phyloP scores from a whole-genome alignment of 768 basidiomycete species.

The Pisolithus tinctorius region DNA sequence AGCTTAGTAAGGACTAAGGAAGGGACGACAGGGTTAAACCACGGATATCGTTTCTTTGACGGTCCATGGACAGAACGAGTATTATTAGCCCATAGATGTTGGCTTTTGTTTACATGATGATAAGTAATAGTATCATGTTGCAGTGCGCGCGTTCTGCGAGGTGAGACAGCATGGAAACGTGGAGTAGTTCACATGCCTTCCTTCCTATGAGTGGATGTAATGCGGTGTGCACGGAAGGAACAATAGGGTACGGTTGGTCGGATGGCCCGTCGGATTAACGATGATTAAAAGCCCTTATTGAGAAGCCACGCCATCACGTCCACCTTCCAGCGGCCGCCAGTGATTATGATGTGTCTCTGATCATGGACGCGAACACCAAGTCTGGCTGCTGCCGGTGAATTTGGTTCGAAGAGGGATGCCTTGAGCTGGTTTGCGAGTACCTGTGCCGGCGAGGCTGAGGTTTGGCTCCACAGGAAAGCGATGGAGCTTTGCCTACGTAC shows the following conservation, averaged over 20 bases:
- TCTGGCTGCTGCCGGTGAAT: constrained; percentile 40
- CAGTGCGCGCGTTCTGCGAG: not conserved
- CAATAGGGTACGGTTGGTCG: not conserved
- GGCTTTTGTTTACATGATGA: not conserved
- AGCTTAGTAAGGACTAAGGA: not conserved
- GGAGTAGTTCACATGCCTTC: not conserved
- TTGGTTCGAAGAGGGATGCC: constrained; percentile 41
- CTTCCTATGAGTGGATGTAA: not conserved
- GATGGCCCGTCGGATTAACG: not conserved
- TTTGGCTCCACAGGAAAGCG: not conserved
- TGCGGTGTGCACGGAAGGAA: not conserved
- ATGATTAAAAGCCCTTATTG: constrained; percentile 52
- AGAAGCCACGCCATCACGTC: constrained; percentile 58
- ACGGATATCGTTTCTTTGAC: not conserved
- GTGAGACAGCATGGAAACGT: not conserved
- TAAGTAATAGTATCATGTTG: too few species aligned
- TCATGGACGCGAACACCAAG: constrained; percentile 42
- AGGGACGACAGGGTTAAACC: not conserved
- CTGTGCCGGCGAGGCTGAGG: constrained; percentile 29
- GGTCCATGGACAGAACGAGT: not conserved
- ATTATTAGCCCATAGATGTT: not conserved
- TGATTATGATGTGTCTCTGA: constrained; percentile 50
- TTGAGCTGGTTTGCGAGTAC: constrained; percentile 52
- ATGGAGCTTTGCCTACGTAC: constrained; percentile 32
- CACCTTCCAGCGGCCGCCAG: constrained; percentile 58